Evolutionary conservation across 2,329 filamentous ascomycete species (phyloP), one percentile per base, ranked within the genome.

Genomic region (Massarina eburnea): DNA sequence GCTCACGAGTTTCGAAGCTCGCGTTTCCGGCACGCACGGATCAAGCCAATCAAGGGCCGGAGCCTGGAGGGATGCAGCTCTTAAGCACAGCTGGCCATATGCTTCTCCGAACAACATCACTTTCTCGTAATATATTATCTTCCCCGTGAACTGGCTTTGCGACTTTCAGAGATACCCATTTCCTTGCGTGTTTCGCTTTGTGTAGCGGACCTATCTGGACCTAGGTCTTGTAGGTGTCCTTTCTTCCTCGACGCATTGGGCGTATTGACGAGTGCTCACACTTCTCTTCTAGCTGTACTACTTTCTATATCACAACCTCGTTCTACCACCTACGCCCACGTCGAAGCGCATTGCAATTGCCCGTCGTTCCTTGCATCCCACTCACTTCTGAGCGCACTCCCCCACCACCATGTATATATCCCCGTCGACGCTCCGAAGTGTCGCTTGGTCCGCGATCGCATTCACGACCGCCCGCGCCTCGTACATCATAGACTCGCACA

Each of bases 401-500:
- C 43, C 17, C 57, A 18, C 27, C 54, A 46, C 55, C 48, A 71
- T 71, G 68, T 55, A 65, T 50, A 52, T 69, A 46, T 53, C 58
- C 34, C 48, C 59, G 14, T 52, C 49, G 54, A 72, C 60, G 39
- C 72, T 80, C 66, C 72, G 67, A 51, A 59, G 69, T 36, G 57
- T 73, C 46, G 64, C 67, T 51, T 73, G 67, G 46, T 61, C 73
- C 17, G 61, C 71, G n/a, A 54, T 78, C 33, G 66, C 74, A 17
- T 58, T 81, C 43, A 78, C 79, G 48, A 69, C 75, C 37, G 75
- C 74, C 27, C 77, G 80, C 42, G 85, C 85, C 27, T 82, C 88
- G 61, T 83, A 81, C 58, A 75, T 89, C 43, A 80, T 89, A 62
- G 85, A 83, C 55, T 83, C 84, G 61, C 79, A 90, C 39, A 91